phyloP scores from a whole-genome alignment of 208 protist species.

The Strigomonas culicis region DNA sequence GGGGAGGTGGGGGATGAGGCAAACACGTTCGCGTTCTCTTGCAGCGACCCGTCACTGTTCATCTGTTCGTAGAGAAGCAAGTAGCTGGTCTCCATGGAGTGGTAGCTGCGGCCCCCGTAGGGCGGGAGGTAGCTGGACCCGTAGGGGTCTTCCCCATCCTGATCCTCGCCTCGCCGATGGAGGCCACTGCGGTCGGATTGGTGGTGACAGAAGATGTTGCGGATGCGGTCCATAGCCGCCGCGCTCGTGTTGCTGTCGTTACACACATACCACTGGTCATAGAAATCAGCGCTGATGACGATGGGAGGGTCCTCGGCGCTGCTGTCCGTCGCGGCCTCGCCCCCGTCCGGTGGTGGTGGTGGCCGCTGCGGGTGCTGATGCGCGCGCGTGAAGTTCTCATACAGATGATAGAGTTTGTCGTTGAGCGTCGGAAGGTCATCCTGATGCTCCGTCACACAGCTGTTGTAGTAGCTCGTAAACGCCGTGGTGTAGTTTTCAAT shows the following conservation, averaged over 20 bases:
- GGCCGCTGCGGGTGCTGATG: background rate
- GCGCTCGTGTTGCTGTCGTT: background rate
- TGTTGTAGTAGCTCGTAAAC: background rate
- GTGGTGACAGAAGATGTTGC: background rate
- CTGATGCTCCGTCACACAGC: background rate
- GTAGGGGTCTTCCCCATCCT: background rate
- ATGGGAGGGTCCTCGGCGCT: background rate
- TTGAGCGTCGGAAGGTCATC: background rate
- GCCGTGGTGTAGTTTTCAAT: background rate
- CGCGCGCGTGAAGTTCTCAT: background rate
- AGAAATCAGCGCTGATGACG: background rate
- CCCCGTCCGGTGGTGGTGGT: too few relatives aligned
- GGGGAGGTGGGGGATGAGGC: too few relatives aligned
- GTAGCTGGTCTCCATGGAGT: slow-evolving; percentile 47
- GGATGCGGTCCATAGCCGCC: background rate
- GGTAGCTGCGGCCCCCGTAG: slow-evolving; percentile 10
- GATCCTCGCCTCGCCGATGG: background rate
- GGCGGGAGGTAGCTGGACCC: background rate
- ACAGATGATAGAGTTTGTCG: background rate
- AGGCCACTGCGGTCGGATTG: background rate
- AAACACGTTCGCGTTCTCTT: background rate
- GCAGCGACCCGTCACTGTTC: background rate
- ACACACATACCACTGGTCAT: background rate
- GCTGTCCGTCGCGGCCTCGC: too few relatives aligned
- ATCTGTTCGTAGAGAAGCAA: slow-evolving; percentile 54